These are phyloP conservation scores for Stevia rebaudiana DNA, from an alignment of 140 eudicot genomes.

Conservation along the genomic window DNA sequence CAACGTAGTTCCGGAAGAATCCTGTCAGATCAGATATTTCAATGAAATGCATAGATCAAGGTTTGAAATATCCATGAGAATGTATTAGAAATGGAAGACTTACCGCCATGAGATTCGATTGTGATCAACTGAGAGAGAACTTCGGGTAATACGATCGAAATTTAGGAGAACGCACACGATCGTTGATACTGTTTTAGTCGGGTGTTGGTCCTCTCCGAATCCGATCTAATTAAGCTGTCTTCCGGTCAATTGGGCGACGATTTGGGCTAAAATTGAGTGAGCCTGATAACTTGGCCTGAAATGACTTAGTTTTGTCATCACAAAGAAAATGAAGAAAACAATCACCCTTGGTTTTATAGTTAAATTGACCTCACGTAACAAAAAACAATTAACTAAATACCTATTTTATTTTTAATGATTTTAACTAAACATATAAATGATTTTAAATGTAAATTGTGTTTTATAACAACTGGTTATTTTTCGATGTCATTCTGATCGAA, in stretches of 20 bases:
- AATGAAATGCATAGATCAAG: conserved; percentile 5
- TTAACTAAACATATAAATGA: too few species aligned
- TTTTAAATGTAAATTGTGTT: too few species aligned
- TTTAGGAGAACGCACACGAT: conserved; percentile 3
- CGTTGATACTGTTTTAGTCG: not conserved
- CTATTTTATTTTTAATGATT: too few species aligned
- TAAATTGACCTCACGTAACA: too few species aligned
- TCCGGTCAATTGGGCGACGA: not conserved
- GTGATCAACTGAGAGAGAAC: not conserved
- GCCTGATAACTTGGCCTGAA: too few species aligned
- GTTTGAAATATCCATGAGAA: not conserved
- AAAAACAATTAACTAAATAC: too few species aligned
- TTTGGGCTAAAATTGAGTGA: not conserved
- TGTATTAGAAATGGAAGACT: not conserved
- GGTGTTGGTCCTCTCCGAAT: not conserved
- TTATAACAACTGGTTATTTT: too few species aligned
- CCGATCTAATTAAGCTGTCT: not conserved
- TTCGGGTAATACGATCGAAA: not conserved
- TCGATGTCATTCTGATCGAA: too few species aligned
- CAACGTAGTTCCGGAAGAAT: conserved; percentile 81
- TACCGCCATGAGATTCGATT: conserved; percentile 28
- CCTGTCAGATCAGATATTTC: conserved; percentile 33
- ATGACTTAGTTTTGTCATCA: too few species aligned
- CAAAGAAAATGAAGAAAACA: too few species aligned
- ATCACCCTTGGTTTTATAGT: too few species aligned